These are phyloP conservation scores for Hypomyces rosellus DNA, from an alignment of 2,329 filamentous ascomycete species.

Conservation along the genomic window DNA sequence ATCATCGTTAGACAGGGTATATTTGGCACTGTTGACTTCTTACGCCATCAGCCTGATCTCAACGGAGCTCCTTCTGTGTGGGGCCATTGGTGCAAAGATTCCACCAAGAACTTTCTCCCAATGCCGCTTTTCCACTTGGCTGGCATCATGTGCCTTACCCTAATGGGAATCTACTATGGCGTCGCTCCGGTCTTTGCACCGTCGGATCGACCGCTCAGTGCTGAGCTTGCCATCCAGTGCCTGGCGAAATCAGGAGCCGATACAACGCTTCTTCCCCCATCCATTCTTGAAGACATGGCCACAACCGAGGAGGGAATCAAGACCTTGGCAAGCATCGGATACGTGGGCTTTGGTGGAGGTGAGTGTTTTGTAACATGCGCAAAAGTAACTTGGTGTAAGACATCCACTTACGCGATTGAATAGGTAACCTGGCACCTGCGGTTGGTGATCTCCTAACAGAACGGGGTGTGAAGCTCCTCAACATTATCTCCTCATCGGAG, in stretches of 20 bases:
- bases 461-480: constrained; percentile 28
- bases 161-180: constrained; percentile 24
- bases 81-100: constrained; percentile 3
- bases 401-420: not conserved
- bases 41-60: constrained; percentile 20
- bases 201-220: constrained; percentile 27
- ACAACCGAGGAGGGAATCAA: constrained; percentile 24
- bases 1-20: constrained; percentile 35
- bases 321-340: constrained; percentile 26
- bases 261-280: constrained; percentile 28
- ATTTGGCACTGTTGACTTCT: constrained; percentile 28
- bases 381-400: not conserved
- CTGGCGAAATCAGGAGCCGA: constrained; percentile 23
- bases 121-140: constrained; percentile 37
- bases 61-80: constrained; percentile 14
- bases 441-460: constrained; percentile 32
- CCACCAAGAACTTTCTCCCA: constrained; percentile 6
- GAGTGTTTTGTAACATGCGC: constrained; percentile 3
- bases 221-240: constrained; percentile 27
- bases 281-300: constrained; percentile 38
- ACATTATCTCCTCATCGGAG: constrained; percentile 38
- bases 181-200: constrained; percentile 23
- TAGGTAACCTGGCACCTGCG: constrained; percentile 31
- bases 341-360: constrained; percentile 34
- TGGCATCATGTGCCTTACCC: constrained; percentile 21